Base-by-base conservation (phyloP, 148 eudicot species). In the Nepenthes gracilis region DNA sequence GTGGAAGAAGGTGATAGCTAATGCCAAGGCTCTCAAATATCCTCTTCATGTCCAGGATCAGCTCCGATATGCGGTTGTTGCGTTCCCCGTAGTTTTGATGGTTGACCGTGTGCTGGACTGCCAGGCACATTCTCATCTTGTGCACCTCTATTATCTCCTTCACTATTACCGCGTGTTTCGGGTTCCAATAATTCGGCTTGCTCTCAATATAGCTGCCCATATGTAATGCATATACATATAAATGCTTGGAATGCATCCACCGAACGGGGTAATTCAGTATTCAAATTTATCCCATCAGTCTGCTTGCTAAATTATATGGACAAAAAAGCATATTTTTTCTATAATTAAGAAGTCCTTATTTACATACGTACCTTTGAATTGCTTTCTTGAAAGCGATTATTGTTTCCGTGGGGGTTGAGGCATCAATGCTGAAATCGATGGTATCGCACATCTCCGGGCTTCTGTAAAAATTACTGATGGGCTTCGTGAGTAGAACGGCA, bases 361-460 rank as follows among this genome's bases (percentile, higher is more conserved):
- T 23, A 23, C 23, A 23, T 23, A 23, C 23, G 23, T 83, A 86
- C 89, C 63, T 69, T 67, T 83, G 86, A n/a, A 83, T 75, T 2
- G 81, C 79, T 58, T 69, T 82, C 74, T 81, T 81, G 33, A 86
- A 83, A 1, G 85, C 83, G 10, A 52, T 72, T 0, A 86, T 77
- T 43, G 75, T 65, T 36, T 23, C 23, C 23, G 23, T 23, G 23
- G 23, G 23, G 23, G 23, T 23, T 23, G 23, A 23, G 23, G 23
- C 23, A 23, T 81, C 80, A 9, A 86, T 63, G 12, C 74, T 63
- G 68, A 86, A 86, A 35, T 69, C 62, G 33, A 86, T 40, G 0
- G 65, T 60, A 47, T 86, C 90, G 13, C 76, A 66, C 95, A 86
- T 86, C 48, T 86, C 90, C 1, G 95, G 90, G 66, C 95, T 86